A percentile compares a stretch with the other conserved stretches of the same genome.
phyloP scores from a whole-genome alignment of 192 early-diverging fungal species.

The Piromyces sp. region DNA sequence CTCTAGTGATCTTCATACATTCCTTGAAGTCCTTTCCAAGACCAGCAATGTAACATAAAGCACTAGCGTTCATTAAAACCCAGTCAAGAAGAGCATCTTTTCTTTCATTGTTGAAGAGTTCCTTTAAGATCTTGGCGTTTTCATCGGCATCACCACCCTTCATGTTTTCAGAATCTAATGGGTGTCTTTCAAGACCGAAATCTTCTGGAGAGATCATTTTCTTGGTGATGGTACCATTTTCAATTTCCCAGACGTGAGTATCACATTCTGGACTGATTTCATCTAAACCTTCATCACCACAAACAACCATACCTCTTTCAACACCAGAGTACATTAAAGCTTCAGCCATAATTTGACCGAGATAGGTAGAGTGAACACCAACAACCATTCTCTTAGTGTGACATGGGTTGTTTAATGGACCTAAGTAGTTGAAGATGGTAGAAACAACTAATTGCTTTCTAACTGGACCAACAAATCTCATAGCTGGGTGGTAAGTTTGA shows the following conservation, averaged over 20 bases:
- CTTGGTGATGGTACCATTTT: constrained; percentile 37
- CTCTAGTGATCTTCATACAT: constrained; percentile 56
- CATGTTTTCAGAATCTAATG: constrained; percentile 37
- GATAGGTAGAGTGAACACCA: constrained; percentile 64
- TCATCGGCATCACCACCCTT: constrained; percentile 44
- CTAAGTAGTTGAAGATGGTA: constrained; percentile 86
- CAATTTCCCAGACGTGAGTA: constrained; percentile 77
- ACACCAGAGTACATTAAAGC: constrained; percentile 63
- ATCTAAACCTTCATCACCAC: constrained; percentile 76
- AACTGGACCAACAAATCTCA: constrained; percentile 54
- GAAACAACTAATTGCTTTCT: constrained; percentile 79
- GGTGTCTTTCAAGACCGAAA: constrained; percentile 68
- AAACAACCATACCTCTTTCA: constrained; percentile 71
- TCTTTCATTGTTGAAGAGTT: constrained; percentile 49
- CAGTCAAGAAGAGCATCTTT: constrained; percentile 64
- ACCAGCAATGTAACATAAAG: constrained; percentile 64
- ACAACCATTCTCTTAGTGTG: constrained; percentile 63
- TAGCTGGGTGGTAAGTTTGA: constrained; percentile 76
- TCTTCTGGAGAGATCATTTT: constrained; percentile 58
- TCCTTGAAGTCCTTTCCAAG: constrained; percentile 49
- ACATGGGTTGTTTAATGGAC: constrained; percentile 81
- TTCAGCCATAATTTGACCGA: constrained; percentile 71
- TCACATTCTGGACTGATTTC: constrained; percentile 79
- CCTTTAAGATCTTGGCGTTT: constrained; percentile 55
- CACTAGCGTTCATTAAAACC: constrained; percentile 82